These are phyloP conservation scores for Aspergillus cavernicola DNA, from an alignment of 495 filamentous ascomycete species.

Conservation along the genomic window DNA sequence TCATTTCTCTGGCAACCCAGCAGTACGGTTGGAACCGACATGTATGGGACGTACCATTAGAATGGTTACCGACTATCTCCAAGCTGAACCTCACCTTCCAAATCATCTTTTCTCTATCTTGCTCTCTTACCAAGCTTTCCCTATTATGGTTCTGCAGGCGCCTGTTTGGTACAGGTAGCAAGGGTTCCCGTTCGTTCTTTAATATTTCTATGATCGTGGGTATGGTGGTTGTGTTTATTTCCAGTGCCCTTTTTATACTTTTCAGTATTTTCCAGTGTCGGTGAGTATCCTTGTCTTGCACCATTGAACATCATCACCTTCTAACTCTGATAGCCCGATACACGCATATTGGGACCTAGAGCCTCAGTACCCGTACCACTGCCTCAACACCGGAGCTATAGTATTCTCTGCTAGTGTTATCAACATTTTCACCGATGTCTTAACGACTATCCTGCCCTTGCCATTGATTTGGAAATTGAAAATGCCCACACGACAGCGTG, in stretches of 20 bases:
- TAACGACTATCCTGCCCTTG: conserved; percentile 56
- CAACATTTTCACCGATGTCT: conserved; percentile 58
- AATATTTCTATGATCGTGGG: conserved; percentile 39
- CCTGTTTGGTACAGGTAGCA: conserved; percentile 39
- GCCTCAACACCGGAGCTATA: conserved; percentile 47
- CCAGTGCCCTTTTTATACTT: conserved; percentile 46
- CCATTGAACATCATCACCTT: background rate
- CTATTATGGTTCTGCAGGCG: conserved; percentile 56
- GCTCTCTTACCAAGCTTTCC: conserved; percentile 54
- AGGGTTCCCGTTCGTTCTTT: conserved; percentile 34
- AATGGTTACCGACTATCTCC: conserved; percentile 29
- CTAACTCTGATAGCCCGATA: conserved; percentile 40
- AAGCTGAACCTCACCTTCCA: conserved; percentile 51
- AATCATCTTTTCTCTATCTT: conserved; percentile 50
- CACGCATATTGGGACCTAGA: conserved; percentile 50
- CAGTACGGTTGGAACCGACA: conserved; percentile 54
- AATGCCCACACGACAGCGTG: conserved; percentile 50
- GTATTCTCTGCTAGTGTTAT: conserved; percentile 54
- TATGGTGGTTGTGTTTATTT: conserved; percentile 42
- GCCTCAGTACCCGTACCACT: conserved; percentile 34
- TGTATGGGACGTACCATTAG: conserved; percentile 46
- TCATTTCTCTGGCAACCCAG: conserved; percentile 40
- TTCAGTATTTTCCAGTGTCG: conserved; percentile 54
- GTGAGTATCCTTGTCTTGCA: conserved; percentile 32
- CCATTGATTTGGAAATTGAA: conserved; percentile 54